Evolutionary conservation across 495 filamentous ascomycete genomes (phyloP).

Genomic region (Annulohypoxylon moriforme): DNA sequence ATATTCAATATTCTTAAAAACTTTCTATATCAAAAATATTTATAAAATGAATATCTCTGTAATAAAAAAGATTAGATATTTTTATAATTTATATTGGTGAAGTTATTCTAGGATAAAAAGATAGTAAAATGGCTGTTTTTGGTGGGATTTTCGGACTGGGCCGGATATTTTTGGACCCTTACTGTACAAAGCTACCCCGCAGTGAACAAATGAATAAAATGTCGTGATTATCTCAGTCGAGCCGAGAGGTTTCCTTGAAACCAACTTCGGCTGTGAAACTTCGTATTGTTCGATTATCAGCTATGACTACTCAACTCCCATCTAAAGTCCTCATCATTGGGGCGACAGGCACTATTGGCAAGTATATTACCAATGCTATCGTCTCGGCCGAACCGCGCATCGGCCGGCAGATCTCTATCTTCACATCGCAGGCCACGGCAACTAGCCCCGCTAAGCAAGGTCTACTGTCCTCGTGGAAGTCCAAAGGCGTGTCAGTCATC

Average conservation of each 20-base stretch:
- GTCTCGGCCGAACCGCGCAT: slow-evolving; percentile 65
- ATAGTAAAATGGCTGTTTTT: not conserved
- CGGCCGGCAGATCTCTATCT: slow-evolving; percentile 65
- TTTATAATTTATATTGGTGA: not conserved
- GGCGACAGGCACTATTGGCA: slow-evolving; percentile 75
- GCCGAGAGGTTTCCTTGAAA: not conserved
- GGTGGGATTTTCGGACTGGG: not conserved
- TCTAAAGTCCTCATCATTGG: slow-evolving; percentile 74
- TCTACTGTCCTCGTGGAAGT: slow-evolving; percentile 59
- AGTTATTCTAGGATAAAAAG: not conserved
- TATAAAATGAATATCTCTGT: not conserved
- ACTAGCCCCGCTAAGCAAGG: slow-evolving; percentile 57
- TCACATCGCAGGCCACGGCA: slow-evolving; percentile 68
- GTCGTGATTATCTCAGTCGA: not conserved
- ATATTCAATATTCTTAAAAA: not conserved
- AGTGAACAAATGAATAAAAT: not conserved
- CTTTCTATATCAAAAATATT: not conserved
- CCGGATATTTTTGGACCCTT: not conserved
- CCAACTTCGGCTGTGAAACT: not conserved
- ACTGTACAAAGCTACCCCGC: slow-evolving; percentile 11
- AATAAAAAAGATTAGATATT: not conserved
- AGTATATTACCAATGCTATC: slow-evolving; percentile 70
- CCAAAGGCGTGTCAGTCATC: slow-evolving; percentile 66
- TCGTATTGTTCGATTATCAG: not conserved
- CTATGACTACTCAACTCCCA: slow-evolving; percentile 50